Conservation (phyloP, 305 asterid species). For the Solanum aculeatissimum region DNA sequence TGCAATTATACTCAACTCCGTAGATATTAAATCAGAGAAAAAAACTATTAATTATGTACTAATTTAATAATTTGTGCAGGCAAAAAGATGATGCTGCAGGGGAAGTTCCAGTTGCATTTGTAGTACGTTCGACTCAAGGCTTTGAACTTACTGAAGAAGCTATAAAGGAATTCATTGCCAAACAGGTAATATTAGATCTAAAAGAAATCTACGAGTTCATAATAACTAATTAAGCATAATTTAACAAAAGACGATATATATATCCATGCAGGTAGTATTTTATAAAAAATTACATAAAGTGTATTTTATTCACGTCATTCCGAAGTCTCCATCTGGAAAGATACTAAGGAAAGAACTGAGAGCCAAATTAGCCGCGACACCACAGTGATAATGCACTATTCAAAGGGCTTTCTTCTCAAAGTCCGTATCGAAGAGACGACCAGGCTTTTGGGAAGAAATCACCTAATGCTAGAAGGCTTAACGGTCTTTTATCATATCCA, state of each 20-base stretch:
- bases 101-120: conserved; percentile 88
- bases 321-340: conserved; percentile 80
- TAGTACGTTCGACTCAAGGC: conserved; percentile 39
- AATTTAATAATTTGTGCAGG: conserved; percentile 18
- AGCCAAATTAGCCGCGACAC: conserved; percentile 36
- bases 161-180: conserved; percentile 58
- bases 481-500: background rate
- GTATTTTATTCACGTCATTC: conserved; percentile 63
- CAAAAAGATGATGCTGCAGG: conserved; percentile 75
- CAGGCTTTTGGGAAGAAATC: background rate
- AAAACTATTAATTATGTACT: background rate
- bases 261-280: conserved; percentile 67
- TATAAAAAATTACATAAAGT: conserved; percentile 79
- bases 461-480: background rate
- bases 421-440: background rate
- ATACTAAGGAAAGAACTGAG: conserved; percentile 73
- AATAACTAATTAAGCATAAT: background rate
- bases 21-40: background rate
- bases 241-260: background rate
- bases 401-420: background rate
- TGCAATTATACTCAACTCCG: background rate
- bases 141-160: conserved; percentile 58
- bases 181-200: conserved; percentile 34
- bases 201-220: background rate
- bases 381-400: background rate